phyloP scores from a whole-genome alignment of 345 rosid species.

The Syzygium aromaticum region DNA sequence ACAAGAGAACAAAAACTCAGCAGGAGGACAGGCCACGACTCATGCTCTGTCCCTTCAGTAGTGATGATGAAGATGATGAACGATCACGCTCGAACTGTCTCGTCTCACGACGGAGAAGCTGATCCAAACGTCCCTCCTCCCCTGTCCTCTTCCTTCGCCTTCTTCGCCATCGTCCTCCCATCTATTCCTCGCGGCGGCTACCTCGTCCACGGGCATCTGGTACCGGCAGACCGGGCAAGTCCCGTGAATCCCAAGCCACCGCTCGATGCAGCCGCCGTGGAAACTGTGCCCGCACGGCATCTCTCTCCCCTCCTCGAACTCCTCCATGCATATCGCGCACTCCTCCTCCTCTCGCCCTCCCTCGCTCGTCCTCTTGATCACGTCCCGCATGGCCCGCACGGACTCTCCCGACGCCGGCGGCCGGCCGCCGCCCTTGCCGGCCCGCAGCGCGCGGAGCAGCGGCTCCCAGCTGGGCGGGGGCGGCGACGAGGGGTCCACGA shows the following conservation, averaged over 20 bases:
- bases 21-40: background rate
- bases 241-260: slow-evolving; percentile 72
- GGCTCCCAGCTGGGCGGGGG: slow-evolving; percentile 29
- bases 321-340: slow-evolving; percentile 76
- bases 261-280: slow-evolving; percentile 59
- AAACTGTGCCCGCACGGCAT: slow-evolving; percentile 84
- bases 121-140: slow-evolving; percentile 44
- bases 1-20: background rate
- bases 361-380: slow-evolving; percentile 1
- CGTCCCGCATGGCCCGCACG: slow-evolving; percentile 47
- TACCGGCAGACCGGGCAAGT: slow-evolving; percentile 79
- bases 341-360: slow-evolving; percentile 7
- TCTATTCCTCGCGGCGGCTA: slow-evolving; percentile 7
- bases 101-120: slow-evolving; percentile 19
- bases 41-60: background rate
- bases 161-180: background rate
- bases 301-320: slow-evolving; percentile 45
- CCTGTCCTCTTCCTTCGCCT: background rate
- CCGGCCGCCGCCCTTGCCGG: slow-evolving; percentile 18
- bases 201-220: slow-evolving; percentile 66
- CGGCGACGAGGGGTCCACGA: slow-evolving; percentile 25
- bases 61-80: background rate
- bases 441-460: background rate
- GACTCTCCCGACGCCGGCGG: slow-evolving; percentile 76
- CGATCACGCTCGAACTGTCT: background rate